Evolutionary conservation across 768 basidiomycete genomes (phyloP), one percentile per base, ranked within the genome.

Genomic region (Rhizopogon vulgaris): DNA sequence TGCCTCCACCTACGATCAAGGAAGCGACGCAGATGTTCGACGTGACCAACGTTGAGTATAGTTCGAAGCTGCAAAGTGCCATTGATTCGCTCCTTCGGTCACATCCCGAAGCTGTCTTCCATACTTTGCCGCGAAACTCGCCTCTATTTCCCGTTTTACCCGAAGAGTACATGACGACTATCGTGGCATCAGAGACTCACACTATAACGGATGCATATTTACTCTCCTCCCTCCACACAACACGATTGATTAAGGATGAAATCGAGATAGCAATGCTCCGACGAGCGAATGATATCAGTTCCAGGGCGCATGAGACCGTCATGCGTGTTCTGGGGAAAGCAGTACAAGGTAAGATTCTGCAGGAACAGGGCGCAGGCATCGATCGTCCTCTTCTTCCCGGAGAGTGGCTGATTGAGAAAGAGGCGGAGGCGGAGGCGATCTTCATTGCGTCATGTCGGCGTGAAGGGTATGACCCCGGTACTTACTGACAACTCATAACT

Each of bases 361-460:
- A 69, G 34, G 78, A 65, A 14, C 67, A 70, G 11, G 78, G 69
- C 4, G 73, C 73, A 30, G 62, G 63, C 2, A 58, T 54, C 3
- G 69, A 70, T 9, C 69, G 78, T 3, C 83, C 82, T 0, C 68
- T 79, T 4, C 71, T 90, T 3, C 90, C 88, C 2, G 75, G 78
- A 3, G 87, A 94, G 60, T 96, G 94, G 88, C 72, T 91, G 41
- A 90, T 97, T 14, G 83, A 90, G 71, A 90, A 87, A 59, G 95
- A 98, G 68, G 86, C 84, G 0, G 94, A 96, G 65, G 95, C 93
- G 0, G 94, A 95, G 64, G 95, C 94, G 0, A 77, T 94, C 7
- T 98, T 97, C 56, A 88, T 92, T 0, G 91, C 94, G 2, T 85
- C 85, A 1, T 96, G 94, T 69, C 74, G 92, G 47, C 75, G 91